Conservation (phyloP, 768 basidiomycete species). For the Pseudohyphozyma bogoriensis region DNA sequence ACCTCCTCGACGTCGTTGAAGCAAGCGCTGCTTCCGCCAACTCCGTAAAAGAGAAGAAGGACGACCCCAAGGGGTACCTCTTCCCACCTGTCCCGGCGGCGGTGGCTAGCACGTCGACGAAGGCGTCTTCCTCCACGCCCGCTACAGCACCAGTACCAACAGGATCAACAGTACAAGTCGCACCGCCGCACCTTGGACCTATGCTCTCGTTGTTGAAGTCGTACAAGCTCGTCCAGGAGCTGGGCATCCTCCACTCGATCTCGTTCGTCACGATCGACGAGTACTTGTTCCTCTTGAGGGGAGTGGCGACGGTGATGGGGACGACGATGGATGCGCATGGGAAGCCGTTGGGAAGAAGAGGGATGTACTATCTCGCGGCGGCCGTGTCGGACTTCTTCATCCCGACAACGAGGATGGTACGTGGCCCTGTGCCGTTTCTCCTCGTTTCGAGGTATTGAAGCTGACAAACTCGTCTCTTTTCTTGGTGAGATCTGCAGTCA, state of each 20-base stretch:
- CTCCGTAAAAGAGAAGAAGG: background rate
- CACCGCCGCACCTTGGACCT: constrained; percentile 52
- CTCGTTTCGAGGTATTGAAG: background rate
- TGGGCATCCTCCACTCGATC: constrained; percentile 67
- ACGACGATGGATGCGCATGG: constrained; percentile 18
- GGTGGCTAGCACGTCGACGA: background rate
- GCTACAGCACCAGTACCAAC: background rate
- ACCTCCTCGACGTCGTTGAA: constrained; percentile 64
- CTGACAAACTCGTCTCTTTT: background rate
- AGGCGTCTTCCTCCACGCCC: background rate
- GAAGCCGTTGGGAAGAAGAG: constrained; percentile 49
- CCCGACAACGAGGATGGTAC: constrained; percentile 76
- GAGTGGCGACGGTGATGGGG: constrained; percentile 47
- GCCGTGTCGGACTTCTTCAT: constrained; percentile 98
- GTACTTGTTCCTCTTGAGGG: constrained; percentile 83
- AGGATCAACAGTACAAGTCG: constrained; percentile 41
- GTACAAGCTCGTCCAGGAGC: constrained; percentile 68
- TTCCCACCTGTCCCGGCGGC: background rate
- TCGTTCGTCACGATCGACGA: constrained; percentile 92
- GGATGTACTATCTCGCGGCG: constrained; percentile 93
- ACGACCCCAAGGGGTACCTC: background rate
- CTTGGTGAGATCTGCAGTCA: constrained; percentile 52
- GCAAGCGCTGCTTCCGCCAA: background rate
- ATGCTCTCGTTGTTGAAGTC: constrained; percentile 62
- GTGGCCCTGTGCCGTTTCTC: constrained; percentile 39